These are phyloP conservation scores for Chlorella sp. DNA, from an alignment of 139 green algal genomes.

Conservation along the genomic window DNA sequence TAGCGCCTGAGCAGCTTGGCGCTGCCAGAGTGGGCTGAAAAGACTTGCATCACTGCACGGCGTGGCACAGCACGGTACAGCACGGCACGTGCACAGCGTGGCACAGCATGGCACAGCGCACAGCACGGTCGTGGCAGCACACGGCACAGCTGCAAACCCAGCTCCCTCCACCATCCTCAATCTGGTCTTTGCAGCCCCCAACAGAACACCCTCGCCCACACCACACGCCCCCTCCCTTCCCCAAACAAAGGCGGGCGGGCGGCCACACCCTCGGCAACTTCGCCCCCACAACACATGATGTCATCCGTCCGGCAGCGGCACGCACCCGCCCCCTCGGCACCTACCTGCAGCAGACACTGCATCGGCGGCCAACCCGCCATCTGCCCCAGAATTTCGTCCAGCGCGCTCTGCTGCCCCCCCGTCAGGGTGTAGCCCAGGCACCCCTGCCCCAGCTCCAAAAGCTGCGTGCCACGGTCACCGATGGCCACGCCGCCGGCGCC, in stretches of 20 bases:
- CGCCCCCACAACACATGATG: too few relatives aligned
- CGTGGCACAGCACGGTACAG: too few relatives aligned
- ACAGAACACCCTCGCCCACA: not conserved
- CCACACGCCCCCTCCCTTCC: too few relatives aligned
- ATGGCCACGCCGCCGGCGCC: not conserved
- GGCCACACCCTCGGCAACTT: too few relatives aligned
- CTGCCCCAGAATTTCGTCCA: conserved; percentile 51
- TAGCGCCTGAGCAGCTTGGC: too few relatives aligned
- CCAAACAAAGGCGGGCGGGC: not conserved
- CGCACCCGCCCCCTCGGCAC: too few relatives aligned
- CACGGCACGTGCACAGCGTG: not conserved
- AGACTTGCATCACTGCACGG: not conserved
- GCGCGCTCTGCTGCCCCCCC: conserved; percentile 51
- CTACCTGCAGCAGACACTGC: conserved; percentile 84
- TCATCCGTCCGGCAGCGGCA: not conserved
- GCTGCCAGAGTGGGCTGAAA: not conserved
- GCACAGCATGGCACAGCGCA: not conserved
- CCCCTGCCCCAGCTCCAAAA: conserved; percentile 35
- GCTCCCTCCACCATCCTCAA: not conserved
- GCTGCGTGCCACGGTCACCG: not conserved
- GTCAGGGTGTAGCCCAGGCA: conserved; percentile 68
- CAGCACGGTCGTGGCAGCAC: too few relatives aligned
- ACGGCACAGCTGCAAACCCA: not conserved
- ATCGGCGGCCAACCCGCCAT: conserved; percentile 67
- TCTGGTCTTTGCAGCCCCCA: not conserved